Evolutionary conservation across 2,329 filamentous ascomycete genomes (phyloP).

Genomic region (Lecanosticta acicola): DNA sequence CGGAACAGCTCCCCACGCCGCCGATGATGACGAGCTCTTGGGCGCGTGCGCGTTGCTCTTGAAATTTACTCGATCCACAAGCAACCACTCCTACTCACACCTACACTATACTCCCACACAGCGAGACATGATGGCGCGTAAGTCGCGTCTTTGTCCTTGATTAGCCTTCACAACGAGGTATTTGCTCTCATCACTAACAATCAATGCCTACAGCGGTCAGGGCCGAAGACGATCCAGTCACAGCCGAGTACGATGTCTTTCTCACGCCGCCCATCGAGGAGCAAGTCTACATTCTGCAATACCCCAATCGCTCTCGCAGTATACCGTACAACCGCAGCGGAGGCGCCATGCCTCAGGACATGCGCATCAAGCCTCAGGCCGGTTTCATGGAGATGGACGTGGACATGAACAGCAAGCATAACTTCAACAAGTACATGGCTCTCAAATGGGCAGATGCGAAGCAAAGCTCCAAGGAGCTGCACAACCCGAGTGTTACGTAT

Average conservation of each 20-base stretch:
- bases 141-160: constrained; percentile 12
- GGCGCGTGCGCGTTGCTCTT: not conserved
- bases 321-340: constrained; percentile 56
- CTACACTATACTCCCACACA: not conserved
- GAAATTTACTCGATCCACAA: constrained; percentile 6
- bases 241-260: constrained; percentile 69
- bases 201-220: constrained; percentile 16
- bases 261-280: constrained; percentile 63
- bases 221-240: constrained; percentile 43
- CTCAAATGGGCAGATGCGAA: constrained; percentile 72
- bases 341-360: constrained; percentile 57
- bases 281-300: constrained; percentile 71
- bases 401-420: constrained; percentile 64
- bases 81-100: constrained; percentile 1
- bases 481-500: constrained; percentile 40
- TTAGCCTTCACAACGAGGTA: constrained; percentile 10
- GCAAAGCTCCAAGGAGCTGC: constrained; percentile 38
- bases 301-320: constrained; percentile 67
- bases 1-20: not conserved
- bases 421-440: constrained; percentile 81
- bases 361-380: constrained; percentile 75
- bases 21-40: not conserved
- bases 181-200: constrained; percentile 8
- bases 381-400: constrained; percentile 90
- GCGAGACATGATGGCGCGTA: constrained; percentile 21